A percentile compares a stretch with the other conserved stretches of the same genome.
These are phyloP conservation scores for Tetraselmis striata DNA, from an alignment of 139 green algal species.

Conservation along the genomic window DNA sequence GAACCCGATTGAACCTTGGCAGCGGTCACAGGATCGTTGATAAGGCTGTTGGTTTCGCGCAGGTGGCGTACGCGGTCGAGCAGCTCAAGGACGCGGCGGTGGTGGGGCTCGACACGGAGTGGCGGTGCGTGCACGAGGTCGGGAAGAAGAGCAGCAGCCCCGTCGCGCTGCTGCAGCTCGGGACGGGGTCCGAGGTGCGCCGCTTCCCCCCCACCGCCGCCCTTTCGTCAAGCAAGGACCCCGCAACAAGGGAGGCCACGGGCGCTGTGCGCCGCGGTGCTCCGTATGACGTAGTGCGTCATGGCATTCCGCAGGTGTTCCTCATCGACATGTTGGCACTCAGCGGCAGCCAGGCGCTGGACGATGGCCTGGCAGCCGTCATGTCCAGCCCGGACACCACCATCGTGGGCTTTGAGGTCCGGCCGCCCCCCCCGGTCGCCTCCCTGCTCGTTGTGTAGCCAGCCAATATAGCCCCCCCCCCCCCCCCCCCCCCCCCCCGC, in stretches of 20 bases:
- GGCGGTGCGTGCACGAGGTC: constrained; percentile 31
- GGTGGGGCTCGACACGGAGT: constrained; percentile 68
- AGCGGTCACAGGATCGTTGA: too few relatives aligned
- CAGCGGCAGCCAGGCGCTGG: constrained; percentile 3
- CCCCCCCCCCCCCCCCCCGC: too few relatives aligned
- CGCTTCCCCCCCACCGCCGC: neutral
- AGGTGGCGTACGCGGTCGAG: constrained; percentile 8
- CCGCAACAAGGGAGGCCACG: too few relatives aligned
- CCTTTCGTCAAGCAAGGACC: too few relatives aligned
- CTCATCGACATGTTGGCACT: constrained; percentile 59
- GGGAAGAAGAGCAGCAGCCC: neutral
- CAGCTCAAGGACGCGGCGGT: constrained; percentile 18
- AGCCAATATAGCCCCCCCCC: too few relatives aligned
- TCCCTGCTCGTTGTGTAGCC: too few relatives aligned
- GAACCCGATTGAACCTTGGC: too few relatives aligned
- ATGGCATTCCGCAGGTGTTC: constrained; percentile 25
- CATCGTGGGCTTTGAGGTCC: constrained; percentile 40
- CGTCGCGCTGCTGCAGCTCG: constrained; percentile 35
- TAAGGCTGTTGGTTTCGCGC: too few relatives aligned
- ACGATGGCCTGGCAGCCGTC: constrained; percentile 22
- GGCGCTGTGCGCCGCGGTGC: too few relatives aligned
- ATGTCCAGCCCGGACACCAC: neutral
- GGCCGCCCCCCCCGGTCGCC: too few relatives aligned
- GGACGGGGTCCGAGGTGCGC: neutral
- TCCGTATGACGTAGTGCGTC: too few relatives aligned